These are phyloP conservation scores for Raddia distichophylla DNA, from an alignment of 176 grass and related monocot genomes.

Conservation along the genomic window DNA sequence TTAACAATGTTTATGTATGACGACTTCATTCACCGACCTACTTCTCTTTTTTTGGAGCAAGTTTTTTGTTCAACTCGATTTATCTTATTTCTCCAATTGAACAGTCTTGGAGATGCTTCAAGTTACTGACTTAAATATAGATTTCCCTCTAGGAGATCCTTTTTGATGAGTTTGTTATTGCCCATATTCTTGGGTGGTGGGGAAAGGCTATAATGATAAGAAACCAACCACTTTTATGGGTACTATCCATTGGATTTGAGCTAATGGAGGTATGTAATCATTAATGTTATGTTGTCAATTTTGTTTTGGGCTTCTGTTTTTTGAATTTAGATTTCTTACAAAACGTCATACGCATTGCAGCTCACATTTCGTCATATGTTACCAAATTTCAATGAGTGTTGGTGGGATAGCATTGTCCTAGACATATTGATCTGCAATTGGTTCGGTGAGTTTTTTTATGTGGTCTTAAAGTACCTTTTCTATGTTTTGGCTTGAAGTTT, in stretches of 20 bases:
- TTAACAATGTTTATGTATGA: constrained; percentile 99
- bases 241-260: constrained; percentile 97
- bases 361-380: constrained; percentile 99
- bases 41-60: constrained; percentile 6
- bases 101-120: constrained; percentile 50
- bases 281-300: constrained; percentile 26
- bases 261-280: constrained; percentile 76
- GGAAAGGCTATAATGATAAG: constrained; percentile 99
- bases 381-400: constrained; percentile 98
- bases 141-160: constrained; percentile 89
- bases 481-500: constrained; percentile 21
- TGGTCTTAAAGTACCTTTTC: constrained; percentile 34
- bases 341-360: constrained; percentile 51
- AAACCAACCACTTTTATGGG: constrained; percentile 98
- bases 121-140: constrained; percentile 82
- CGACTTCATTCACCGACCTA: constrained; percentile 62
- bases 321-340: constrained; percentile 28
- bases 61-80: constrained; percentile 40
- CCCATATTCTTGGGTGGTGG: constrained; percentile 99
- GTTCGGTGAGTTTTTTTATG: constrained; percentile 76
- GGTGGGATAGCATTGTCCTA: constrained; percentile 98
- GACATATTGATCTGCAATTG: constrained; percentile 99
- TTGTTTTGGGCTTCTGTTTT: constrained; percentile 30
- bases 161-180: constrained; percentile 99
- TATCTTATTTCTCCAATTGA: constrained; percentile 17